Percentiles rank a stretch among this genome's conserved stretches.
Evolutionary conservation across 176 grass and related monocot genomes (phyloP).

Genomic region (Juncus effusus): DNA sequence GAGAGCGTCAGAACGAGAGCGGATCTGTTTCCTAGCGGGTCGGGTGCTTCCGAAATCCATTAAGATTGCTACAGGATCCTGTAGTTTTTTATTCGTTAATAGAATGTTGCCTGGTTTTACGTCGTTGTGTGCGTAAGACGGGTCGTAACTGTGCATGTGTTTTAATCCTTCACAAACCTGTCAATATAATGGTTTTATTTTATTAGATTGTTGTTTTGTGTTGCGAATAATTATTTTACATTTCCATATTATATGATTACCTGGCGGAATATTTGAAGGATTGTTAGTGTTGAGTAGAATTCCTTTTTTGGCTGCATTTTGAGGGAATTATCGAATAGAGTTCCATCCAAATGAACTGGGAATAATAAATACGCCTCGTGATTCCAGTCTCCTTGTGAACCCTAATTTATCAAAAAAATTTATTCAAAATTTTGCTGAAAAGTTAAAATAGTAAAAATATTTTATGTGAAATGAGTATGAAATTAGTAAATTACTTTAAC

Average conservation of each 20-base stretch:
- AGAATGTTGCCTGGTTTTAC: slow-evolving; percentile 96
- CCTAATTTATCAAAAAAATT: slow-evolving; percentile 47
- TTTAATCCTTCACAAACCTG: slow-evolving; percentile 91
- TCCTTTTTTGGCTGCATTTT: slow-evolving; percentile 76
- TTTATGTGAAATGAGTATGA: slow-evolving; percentile 1
- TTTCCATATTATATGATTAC: slow-evolving; percentile 24
- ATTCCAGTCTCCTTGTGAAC: slow-evolving; percentile 62
- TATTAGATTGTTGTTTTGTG: background rate
- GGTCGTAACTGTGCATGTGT: slow-evolving; percentile 91
- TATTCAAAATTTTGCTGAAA: background rate
- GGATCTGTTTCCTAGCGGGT: slow-evolving; percentile 72
- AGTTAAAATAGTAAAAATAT: background rate
- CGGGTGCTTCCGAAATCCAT: slow-evolving; percentile 97
- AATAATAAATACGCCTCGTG: slow-evolving; percentile 95
- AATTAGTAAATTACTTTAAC: slow-evolving; percentile 52
- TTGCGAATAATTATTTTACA: background rate
- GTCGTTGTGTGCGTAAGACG: slow-evolving; percentile 93
- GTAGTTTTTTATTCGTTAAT: slow-evolving; percentile 57
- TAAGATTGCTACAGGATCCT: slow-evolving; percentile 64
- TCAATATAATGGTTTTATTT: background rate
- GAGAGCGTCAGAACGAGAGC: slow-evolving; percentile 78
- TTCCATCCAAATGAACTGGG: slow-evolving; percentile 86
- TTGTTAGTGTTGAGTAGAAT: slow-evolving; percentile 53
- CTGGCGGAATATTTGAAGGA: slow-evolving; percentile 77
- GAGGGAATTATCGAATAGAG: slow-evolving; percentile 72